Conservation (phyloP, 192 early-diverging fungal genomes). For the Chytriomyces sp. region DNA sequence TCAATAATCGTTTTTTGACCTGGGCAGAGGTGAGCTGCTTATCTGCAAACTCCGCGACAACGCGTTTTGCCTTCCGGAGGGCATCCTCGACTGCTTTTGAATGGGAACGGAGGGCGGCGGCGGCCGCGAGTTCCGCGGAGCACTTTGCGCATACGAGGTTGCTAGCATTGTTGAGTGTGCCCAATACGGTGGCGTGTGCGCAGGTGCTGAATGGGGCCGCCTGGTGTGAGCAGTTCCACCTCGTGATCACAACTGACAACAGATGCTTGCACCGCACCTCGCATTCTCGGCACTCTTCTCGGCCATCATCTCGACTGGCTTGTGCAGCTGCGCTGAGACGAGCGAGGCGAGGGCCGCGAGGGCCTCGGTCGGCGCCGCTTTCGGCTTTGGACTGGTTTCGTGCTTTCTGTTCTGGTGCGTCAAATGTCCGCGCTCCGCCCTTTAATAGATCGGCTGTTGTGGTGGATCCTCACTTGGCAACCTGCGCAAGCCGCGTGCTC, state of each 20-base stretch:
- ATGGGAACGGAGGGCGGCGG: background rate
- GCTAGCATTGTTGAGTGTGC: background rate
- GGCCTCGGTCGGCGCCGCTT: too few relatives aligned
- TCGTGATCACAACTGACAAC: too few relatives aligned
- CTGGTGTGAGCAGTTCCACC: background rate
- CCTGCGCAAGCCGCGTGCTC: background rate
- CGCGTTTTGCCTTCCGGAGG: slow-evolving; percentile 2
- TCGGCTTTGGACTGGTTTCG: too few relatives aligned
- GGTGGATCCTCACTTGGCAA: background rate
- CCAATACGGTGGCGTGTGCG: background rate
- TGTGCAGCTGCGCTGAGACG: background rate
- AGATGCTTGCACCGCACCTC: too few relatives aligned
- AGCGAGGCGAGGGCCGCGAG: background rate
- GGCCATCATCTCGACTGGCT: background rate
- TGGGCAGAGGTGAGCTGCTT: background rate
- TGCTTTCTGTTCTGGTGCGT: too few relatives aligned
- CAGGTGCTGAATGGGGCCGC: background rate
- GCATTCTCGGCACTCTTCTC: too few relatives aligned
- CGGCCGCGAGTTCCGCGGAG: background rate
- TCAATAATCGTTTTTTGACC: background rate
- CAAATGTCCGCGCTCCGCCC: too few relatives aligned
- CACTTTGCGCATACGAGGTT: background rate
- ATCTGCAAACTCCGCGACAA: background rate
- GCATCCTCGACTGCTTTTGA: background rate
- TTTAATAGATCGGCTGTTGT: too few relatives aligned